Evolutionary conservation across 2,329 filamentous ascomycete genomes (phyloP).

Genomic region (Alternaria arborescens): DNA sequence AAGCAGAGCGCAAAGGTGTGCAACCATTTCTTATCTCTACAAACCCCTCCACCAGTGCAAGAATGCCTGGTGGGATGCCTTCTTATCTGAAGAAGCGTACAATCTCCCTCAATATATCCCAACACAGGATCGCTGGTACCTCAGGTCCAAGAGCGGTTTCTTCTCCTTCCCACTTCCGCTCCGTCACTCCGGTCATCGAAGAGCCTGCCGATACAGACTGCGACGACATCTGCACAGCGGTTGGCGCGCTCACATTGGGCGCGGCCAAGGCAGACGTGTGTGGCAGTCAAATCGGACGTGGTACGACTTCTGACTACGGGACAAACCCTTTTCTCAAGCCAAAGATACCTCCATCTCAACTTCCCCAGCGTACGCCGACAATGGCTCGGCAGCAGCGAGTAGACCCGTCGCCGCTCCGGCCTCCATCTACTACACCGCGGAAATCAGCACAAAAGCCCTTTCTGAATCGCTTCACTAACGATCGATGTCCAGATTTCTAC

Average conservation of each 20-base stretch:
- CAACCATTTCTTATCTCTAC: slow-evolving; percentile 52
- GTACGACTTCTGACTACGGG: slow-evolving; percentile 41
- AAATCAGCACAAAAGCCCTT: slow-evolving; percentile 61
- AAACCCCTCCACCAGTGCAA: slow-evolving; percentile 37
- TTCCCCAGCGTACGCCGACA: slow-evolving; percentile 38
- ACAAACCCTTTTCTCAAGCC: slow-evolving; percentile 35
- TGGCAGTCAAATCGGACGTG: slow-evolving; percentile 35
- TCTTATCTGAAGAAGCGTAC: slow-evolving; percentile 30
- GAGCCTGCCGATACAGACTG: slow-evolving; percentile 42
- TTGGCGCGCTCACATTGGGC: slow-evolving; percentile 39
- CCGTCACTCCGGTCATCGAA: slow-evolving; percentile 38
- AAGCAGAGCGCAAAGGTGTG: slow-evolving; percentile 57
- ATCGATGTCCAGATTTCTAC: slow-evolving; percentile 76
- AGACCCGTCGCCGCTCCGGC: slow-evolving; percentile 23
- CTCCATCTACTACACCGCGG: slow-evolving; percentile 29
- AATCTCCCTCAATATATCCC: slow-evolving; percentile 26
- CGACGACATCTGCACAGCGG: slow-evolving; percentile 34
- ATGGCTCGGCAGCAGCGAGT: slow-evolving; percentile 26
- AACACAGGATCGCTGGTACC: slow-evolving; percentile 23
- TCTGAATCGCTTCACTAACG: slow-evolving; percentile 79
- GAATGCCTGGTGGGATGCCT: slow-evolving; percentile 40
- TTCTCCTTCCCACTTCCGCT: slow-evolving; percentile 33
- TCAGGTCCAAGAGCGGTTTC: slow-evolving; percentile 33
- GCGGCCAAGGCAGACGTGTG: slow-evolving; percentile 28
- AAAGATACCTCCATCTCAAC: slow-evolving; percentile 24